Conservation (phyloP, 352 stramenopile species). For the Phytopythium mirpurense region DNA sequence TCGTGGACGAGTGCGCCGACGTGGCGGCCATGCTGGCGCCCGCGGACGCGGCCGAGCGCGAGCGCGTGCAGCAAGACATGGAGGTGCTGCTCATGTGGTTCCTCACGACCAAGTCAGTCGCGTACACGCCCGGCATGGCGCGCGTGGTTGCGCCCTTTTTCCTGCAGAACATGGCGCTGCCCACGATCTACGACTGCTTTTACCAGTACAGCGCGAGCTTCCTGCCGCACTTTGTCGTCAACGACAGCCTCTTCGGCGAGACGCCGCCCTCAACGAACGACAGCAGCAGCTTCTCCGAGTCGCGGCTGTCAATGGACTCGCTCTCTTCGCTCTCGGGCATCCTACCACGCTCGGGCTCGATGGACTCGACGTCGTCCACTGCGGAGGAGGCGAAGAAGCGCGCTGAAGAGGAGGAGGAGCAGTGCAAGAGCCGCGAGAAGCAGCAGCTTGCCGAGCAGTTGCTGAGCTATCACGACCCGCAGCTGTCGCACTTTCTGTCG, state of each 20-base stretch:
- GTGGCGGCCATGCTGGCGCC: slow-evolving; percentile 34
- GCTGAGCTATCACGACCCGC: slow-evolving; percentile 68
- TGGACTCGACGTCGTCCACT: slow-evolving; percentile 31
- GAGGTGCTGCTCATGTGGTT: slow-evolving; percentile 81
- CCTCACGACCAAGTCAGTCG: slow-evolving; percentile 73
- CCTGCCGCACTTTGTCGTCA: slow-evolving; percentile 64
- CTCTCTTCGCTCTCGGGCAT: slow-evolving; percentile 7
- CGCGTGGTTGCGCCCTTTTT: slow-evolving; percentile 74
- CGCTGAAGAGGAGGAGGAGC: slow-evolving; percentile 27
- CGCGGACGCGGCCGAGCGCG: slow-evolving; percentile 13
- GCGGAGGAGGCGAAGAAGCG: slow-evolving; percentile 20
- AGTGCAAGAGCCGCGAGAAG: slow-evolving; percentile 31
- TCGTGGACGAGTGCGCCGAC: slow-evolving; percentile 49
- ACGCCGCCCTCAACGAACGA: slow-evolving; percentile 1
- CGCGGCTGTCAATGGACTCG: slow-evolving; percentile 5
- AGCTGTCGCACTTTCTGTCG: slow-evolving; percentile 55
- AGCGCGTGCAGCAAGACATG: slow-evolving; percentile 49
- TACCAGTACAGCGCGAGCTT: slow-evolving; percentile 80
- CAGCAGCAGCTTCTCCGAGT: slow-evolving; percentile 28
- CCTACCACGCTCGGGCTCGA: slow-evolving; percentile 24
- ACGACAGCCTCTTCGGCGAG: slow-evolving; percentile 27
- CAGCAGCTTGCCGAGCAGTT: slow-evolving; percentile 70
- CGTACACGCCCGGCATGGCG: slow-evolving; percentile 70
- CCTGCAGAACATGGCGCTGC: slow-evolving; percentile 56
- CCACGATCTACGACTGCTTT: slow-evolving; percentile 83